Percentiles rank a stretch among this genome's conserved stretches.
phyloP scores from a whole-genome alignment of 306 rosid genomes.

The Arachis stenosperma region DNA sequence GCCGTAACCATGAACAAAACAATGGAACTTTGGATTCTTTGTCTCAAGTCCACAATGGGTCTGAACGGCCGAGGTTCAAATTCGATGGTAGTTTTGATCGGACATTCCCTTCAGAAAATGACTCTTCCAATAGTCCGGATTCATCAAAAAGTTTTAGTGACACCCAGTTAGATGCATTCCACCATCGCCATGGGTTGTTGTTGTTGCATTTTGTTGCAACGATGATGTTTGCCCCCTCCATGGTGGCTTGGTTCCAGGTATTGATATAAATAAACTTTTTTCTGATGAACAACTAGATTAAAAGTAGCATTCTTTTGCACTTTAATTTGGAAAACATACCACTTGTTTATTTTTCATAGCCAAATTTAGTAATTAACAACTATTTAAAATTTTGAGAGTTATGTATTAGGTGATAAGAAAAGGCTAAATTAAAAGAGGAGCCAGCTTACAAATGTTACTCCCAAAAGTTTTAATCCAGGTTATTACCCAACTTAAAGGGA shows the following conservation, averaged over 20 bases:
- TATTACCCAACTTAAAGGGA: too few species aligned
- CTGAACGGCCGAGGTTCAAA: conserved; percentile 54
- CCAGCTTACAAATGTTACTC: too few species aligned
- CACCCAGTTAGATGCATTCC: conserved; percentile 82
- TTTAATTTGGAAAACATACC: background rate
- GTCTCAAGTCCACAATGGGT: conserved; percentile 45
- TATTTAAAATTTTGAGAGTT: too few species aligned
- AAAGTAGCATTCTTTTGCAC: background rate
- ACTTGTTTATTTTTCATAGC: background rate
- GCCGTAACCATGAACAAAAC: conserved; percentile 64
- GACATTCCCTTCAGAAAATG: conserved; percentile 56
- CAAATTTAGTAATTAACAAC: too few species aligned
- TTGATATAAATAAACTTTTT: conserved; percentile 25
- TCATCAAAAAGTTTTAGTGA: conserved; percentile 79
- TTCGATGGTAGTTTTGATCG: conserved; percentile 56
- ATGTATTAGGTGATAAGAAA: too few species aligned
- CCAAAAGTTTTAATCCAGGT: too few species aligned
- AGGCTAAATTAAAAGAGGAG: too few species aligned
- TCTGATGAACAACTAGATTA: conserved; percentile 14
- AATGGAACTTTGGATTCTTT: conserved; percentile 51
- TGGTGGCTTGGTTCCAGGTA: conserved; percentile 96
- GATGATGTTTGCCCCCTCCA: conserved; percentile 89
- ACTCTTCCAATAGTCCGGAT: conserved; percentile 59
- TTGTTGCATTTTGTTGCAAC: conserved; percentile 76
- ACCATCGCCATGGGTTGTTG: conserved; percentile 89